A percentile compares a stretch with the other conserved stretches of the same genome.
These are phyloP conservation scores for Penicillium hordei DNA, from an alignment of 2,329 filamentous ascomycete species.

Conservation along the genomic window DNA sequence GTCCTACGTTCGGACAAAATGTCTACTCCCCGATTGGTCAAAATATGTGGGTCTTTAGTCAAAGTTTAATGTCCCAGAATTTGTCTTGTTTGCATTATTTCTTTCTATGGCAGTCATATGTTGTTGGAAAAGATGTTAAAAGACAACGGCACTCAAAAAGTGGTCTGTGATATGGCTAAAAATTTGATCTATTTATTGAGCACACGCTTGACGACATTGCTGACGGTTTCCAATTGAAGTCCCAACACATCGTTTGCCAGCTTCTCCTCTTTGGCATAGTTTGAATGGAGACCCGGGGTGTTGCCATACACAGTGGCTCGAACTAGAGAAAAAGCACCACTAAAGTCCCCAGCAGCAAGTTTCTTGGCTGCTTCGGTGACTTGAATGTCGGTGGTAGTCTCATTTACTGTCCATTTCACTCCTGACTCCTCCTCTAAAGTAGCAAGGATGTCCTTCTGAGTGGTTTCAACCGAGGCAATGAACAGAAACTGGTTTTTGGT, in stretches of 20 bases:
- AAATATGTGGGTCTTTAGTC: not conserved
- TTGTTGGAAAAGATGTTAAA: not conserved
- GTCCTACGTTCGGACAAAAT: not conserved
- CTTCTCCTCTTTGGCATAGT: conserved; percentile 25
- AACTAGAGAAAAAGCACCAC: conserved; percentile 24
- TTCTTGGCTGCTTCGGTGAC: conserved; percentile 20
- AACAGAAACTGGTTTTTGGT: conserved; percentile 61
- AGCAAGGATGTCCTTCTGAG: conserved; percentile 58
- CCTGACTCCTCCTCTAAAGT: conserved; percentile 55
- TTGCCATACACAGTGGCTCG: conserved; percentile 23
- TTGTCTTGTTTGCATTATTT: conserved; percentile 5
- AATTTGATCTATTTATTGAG: not conserved
- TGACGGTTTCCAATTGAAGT: conserved; percentile 21
- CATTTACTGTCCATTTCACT: conserved; percentile 52
- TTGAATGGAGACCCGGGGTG: conserved; percentile 20
- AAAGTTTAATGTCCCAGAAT: not conserved
- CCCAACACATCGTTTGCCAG: conserved; percentile 27
- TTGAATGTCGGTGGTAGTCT: conserved; percentile 31
- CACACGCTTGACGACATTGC: conserved; percentile 18
- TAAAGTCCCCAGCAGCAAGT: conserved; percentile 25
- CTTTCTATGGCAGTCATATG: not conserved
- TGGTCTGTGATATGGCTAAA: not conserved
- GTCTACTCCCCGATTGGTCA: conserved; percentile 13
- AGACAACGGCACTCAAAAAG: not conserved
- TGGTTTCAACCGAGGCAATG: conserved; percentile 57